Base-by-base conservation (phyloP, 306 rosid genomes). In the Rosa rugosa region DNA sequence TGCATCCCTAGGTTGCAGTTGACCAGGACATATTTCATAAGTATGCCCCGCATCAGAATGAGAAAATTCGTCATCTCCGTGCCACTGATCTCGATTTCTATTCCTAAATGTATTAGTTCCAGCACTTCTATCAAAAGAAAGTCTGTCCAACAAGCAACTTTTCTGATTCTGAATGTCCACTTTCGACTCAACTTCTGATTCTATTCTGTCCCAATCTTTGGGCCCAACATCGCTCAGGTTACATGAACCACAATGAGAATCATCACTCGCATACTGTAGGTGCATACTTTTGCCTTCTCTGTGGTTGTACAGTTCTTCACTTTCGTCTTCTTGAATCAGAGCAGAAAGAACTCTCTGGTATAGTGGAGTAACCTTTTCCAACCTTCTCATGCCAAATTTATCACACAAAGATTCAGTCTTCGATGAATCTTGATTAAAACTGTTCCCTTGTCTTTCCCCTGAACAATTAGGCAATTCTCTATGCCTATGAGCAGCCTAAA, bases 161-260 rank as follows among this genome's bases (percentile, higher is more conserved):
- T 85, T 91, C 81, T 83, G 94, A 74, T 72, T 80, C 70, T 78
- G 93, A 69, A 83, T 62, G 83, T 88, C 92, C 53, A 82, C 92
- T 50, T 77, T 79, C 4, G 97, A 92, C 85, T 94, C 98, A 79
- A 85, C 96, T 84, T 94, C 98, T 79, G 89, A 88, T 76, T 94
- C 97, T 73, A 90, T 80, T 84, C 87, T 87, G 72, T 92, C 97
- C 85, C 91, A 81, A 80, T 90, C 96, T 90, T 84, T 92, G 85
- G 91, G 86, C 72, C 91, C 98, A 82, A 88, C 82, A 54, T 90
- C 98, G 59, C 83, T 82, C 68, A 81, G 97, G 86, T 88, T 92
- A 92, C 96, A 92, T 53, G 98, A 92, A 72, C 92, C 94, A 79
- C 97, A 89, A 77, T 88, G 93, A 86, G 98, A 94, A 88, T 92